These are phyloP conservation scores for Astrocystis sublimbata DNA, from an alignment of 495 filamentous ascomycete genomes.

Conservation along the genomic window DNA sequence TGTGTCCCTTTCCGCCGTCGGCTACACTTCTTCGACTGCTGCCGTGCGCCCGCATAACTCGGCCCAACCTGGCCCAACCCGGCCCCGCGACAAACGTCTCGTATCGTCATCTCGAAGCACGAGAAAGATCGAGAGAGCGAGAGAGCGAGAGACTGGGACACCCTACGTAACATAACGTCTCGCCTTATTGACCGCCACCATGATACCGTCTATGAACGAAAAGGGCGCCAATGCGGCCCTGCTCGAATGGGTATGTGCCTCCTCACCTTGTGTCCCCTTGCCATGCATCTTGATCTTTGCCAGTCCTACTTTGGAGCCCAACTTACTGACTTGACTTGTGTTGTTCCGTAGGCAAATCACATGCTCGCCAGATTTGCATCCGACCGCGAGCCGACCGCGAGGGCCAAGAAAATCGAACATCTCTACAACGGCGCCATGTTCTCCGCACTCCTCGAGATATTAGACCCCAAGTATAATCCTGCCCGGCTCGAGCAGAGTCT, in stretches of 20 bases:
- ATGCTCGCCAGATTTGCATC: conserved; percentile 27
- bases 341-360: conserved; percentile 27
- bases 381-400: conserved; percentile 31
- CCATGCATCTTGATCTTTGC: background rate
- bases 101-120: too few species aligned
- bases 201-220: conserved; percentile 29
- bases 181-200: conserved; percentile 18
- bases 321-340: conserved; percentile 20
- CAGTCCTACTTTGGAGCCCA: background rate
- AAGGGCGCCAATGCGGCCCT: conserved; percentile 41
- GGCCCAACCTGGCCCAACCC: too few species aligned
- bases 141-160: too few species aligned
- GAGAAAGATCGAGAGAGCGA: too few species aligned
- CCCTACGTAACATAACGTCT: background rate
- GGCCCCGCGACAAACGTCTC: too few species aligned
- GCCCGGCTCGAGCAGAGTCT: conserved; percentile 62
- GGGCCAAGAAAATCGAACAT: conserved; percentile 48
- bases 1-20: too few species aligned
- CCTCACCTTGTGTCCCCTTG: background rate
- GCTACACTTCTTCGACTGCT: too few species aligned
- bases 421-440: conserved; percentile 75
- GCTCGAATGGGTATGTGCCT: conserved; percentile 45
- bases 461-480: conserved; percentile 58
- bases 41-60: too few species aligned
- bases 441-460: conserved; percentile 61